Percentiles rank a stretch among this genome's conserved stretches.
These are phyloP conservation scores for Penicillium roqueforti DNA, from an alignment of 495 filamentous ascomycete species.

Conservation along the genomic window DNA sequence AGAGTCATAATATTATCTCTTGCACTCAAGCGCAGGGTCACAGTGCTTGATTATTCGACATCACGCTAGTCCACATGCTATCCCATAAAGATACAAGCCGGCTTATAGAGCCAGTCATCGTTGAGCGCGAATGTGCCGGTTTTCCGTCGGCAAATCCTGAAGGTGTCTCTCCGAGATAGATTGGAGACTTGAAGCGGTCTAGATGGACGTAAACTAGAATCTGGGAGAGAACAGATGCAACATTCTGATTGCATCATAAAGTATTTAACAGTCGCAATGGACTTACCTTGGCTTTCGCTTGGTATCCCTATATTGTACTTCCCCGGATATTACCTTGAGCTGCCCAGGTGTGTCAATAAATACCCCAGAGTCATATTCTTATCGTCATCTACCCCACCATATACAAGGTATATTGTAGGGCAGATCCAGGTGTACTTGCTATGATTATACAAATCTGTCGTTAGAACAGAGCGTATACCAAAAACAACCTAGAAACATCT, in stretches of 20 bases:
- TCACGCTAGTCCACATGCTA: neutral
- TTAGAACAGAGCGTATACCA: neutral
- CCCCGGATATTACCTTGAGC: neutral
- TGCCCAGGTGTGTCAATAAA: neutral
- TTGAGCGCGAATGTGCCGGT: slow-evolving; percentile 17
- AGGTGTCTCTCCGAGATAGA: slow-evolving; percentile 7
- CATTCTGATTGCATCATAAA: neutral
- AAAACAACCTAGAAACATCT: neutral
- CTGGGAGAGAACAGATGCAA: neutral
- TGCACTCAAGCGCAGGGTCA: neutral
- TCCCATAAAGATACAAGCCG: neutral
- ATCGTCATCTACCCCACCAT: too few relatives aligned
- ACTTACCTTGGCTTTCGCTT: slow-evolving; percentile 14
- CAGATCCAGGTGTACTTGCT: neutral
- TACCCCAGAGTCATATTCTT: neutral
- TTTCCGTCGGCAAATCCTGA: slow-evolving; percentile 23
- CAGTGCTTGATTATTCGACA: slow-evolving; percentile 14
- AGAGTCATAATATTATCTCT: neutral
- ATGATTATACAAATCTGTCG: neutral
- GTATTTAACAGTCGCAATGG: slow-evolving; percentile 3
- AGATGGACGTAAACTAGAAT: neutral
- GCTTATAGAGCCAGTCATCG: slow-evolving; percentile 16
- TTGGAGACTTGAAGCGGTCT: neutral
- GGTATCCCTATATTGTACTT: neutral
- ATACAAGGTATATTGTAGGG: too few relatives aligned